Conservation (phyloP, 1,284 basidiomycete species). For the Sanghuangporus weigelae region DNA sequence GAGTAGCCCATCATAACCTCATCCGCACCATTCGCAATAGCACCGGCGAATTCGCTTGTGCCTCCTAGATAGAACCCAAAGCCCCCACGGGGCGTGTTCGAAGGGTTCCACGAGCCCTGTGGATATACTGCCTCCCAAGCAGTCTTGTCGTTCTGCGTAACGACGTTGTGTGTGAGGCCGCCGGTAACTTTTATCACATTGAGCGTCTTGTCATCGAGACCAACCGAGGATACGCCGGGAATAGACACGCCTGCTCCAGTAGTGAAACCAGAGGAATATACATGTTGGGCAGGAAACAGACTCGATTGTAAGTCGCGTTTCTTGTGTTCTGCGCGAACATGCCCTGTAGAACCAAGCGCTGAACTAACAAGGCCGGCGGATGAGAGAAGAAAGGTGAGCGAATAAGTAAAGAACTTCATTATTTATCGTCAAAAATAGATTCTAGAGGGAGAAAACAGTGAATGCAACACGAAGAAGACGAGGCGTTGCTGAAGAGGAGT, state of each 20-base stretch:
- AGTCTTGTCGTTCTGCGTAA: constrained; percentile 11
- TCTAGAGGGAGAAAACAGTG: neutral
- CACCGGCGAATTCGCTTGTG: constrained; percentile 10
- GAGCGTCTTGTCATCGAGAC: constrained; percentile 25
- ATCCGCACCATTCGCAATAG: constrained; percentile 10
- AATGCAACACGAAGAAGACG: neutral
- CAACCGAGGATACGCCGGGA: constrained; percentile 21
- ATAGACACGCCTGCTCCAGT: constrained; percentile 16
- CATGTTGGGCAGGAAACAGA: constrained; percentile 15
- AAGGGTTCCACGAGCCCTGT: constrained; percentile 18
- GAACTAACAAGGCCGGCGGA: neutral
- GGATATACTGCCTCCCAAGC: constrained; percentile 21
- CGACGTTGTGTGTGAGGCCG: constrained; percentile 18
- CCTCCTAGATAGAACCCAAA: constrained; percentile 20
- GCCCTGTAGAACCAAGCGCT: neutral
- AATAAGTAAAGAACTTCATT: neutral
- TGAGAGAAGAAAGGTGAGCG: neutral
- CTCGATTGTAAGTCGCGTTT: neutral
- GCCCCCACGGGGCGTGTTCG: constrained; percentile 15
- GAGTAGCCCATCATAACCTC: constrained; percentile 16
- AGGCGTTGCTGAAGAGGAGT: neutral
- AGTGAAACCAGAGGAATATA: constrained; percentile 18
- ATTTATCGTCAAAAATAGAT: neutral
- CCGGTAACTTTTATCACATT: constrained; percentile 26
- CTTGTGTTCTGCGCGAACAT: neutral